phyloP scores from a whole-genome alignment of 2,329 filamentous ascomycete genomes.

The Pseudonectria buxi region DNA sequence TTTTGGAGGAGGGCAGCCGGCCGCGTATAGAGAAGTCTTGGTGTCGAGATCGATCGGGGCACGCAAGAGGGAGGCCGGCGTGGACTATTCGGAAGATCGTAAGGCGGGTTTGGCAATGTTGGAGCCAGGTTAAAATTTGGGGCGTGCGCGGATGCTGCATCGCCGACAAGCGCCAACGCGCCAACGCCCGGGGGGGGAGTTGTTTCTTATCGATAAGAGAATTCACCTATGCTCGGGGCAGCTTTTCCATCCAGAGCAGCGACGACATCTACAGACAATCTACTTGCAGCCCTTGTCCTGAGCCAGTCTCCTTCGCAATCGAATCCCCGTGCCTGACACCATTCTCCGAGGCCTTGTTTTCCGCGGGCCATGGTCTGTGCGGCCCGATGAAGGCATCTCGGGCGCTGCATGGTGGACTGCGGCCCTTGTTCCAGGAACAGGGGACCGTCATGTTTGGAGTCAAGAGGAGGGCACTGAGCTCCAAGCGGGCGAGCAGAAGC shows the following conservation, averaged over 20 bases:
- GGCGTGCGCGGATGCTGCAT: too few species aligned
- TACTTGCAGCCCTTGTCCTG: too few species aligned
- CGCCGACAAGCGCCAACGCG: not conserved
- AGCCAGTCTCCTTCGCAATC: too few species aligned
- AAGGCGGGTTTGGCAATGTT: too few species aligned
- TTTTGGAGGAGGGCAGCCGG: not conserved
- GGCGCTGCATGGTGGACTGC: slow-evolving; percentile 17
- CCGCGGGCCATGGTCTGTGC: slow-evolving; percentile 13
- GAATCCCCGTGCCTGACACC: too few species aligned
- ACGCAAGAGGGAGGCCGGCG: not conserved
- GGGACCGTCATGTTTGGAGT: slow-evolving; percentile 3
- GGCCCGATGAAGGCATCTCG: slow-evolving; percentile 17
- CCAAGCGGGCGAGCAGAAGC: slow-evolving; percentile 1
- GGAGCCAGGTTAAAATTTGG: too few species aligned
- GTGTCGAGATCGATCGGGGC: slow-evolving; percentile 1
- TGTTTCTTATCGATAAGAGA: slow-evolving; percentile 23
- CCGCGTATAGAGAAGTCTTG: not conserved
- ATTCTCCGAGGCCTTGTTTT: not conserved
- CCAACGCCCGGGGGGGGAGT: not conserved
- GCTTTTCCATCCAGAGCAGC: too few species aligned
- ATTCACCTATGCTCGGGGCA: slow-evolving; percentile 4
- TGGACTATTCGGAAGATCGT: too few species aligned
- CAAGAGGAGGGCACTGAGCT: slow-evolving; percentile 14
- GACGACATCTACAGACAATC: too few species aligned
- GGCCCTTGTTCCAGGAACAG: slow-evolving; percentile 7